Percentiles rank a stretch among this genome's conserved stretches.
These are phyloP conservation scores for Erythrophleum fordii DNA, from an alignment of 306 rosid species.

Conservation along the genomic window DNA sequence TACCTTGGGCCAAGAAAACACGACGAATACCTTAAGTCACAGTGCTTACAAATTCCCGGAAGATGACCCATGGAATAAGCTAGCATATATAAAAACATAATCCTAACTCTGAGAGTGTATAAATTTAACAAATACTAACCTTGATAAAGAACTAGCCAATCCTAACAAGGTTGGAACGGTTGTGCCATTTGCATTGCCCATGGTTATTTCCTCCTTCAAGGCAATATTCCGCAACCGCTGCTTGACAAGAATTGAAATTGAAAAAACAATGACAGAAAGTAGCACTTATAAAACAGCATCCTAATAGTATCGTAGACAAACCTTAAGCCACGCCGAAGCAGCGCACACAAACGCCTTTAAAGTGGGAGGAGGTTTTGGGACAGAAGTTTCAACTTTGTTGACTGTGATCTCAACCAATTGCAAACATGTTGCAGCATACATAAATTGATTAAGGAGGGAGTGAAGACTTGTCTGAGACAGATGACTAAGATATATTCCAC, in stretches of 20 bases:
- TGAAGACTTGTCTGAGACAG: slow-evolving; percentile 74
- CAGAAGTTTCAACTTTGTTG: slow-evolving; percentile 50
- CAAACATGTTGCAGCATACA: slow-evolving; percentile 84
- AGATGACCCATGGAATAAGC: not conserved
- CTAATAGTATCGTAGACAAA: slow-evolving; percentile 23
- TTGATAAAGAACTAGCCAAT: slow-evolving; percentile 78
- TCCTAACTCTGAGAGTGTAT: not conserved
- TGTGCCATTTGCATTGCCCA: slow-evolving; percentile 43
- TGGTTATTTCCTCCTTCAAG: slow-evolving; percentile 69
- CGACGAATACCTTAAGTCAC: not conserved
- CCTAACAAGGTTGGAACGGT: slow-evolving; percentile 80
- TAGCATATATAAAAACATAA: slow-evolving; percentile 20
- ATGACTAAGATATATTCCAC: slow-evolving; percentile 65
- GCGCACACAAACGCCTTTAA: slow-evolving; percentile 72
- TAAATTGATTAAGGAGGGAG: slow-evolving; percentile 65
- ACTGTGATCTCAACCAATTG: slow-evolving; percentile 58
- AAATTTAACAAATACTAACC: slow-evolving; percentile 52
- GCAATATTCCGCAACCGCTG: slow-evolving; percentile 79
- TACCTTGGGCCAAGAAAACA: not conserved
- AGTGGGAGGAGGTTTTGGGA: slow-evolving; percentile 64
- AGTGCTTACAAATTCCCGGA: not conserved
- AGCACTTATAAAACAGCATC: not conserved
- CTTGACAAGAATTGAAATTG: slow-evolving; percentile 23
- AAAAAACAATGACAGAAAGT: slow-evolving; percentile 3
- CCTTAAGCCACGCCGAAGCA: slow-evolving; percentile 84